Evolutionary conservation across 495 filamentous ascomycete genomes (phyloP), one percentile per base, ranked within the genome.

Genomic region (Astrothelium macrocarpum): DNA sequence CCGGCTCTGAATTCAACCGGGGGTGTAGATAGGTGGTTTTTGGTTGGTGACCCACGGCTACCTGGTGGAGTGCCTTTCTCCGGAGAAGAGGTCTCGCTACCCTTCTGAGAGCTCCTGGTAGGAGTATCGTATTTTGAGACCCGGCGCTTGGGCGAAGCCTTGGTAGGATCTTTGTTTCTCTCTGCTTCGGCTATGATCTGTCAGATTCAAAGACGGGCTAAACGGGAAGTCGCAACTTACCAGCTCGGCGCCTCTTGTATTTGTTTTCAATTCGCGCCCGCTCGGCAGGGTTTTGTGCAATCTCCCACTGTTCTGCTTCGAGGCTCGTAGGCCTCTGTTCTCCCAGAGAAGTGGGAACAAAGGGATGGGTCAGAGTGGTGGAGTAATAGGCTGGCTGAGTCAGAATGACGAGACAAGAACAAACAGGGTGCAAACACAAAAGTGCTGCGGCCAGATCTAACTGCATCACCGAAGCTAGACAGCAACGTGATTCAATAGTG

Each of bases 321-420:
- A 56, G 49, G 29, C 49, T 56, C 5, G 25, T 56, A 9, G 49
- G 16, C 25, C 7, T 26, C 23, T 5, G 25, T 26, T 25, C 7
- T 5, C 2, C 9, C 3, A 16, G 29, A 56, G 49, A 9, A 56
- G 49, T 11, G 9, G 49, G 49, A 29, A 29, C 25, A 29, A 56
- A 9, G 23, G 49, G 49, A 56, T 20, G 0, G 20, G 25, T 28
- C 23, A 25, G 23, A 28, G 49, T 49, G 45, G 12, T 49, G 45
- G 45, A 49, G n/a, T 49, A 18, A 49, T 49, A 49, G 43, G 11
- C 49, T 56, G 25, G 49, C 49, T 56, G 49, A 56, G 49, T 56
- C 49, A 56, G 49, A 28, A 29, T 3, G 20, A 25, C 29, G 49
- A 25, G 49, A 29, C 25, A 20, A 56, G 25, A 28, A 25, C 49